Percentiles rank a stretch among this genome's conserved stretches.
phyloP scores from a whole-genome alignment of 2,329 filamentous ascomycete genomes.

The Alternaria gansuensis region DNA sequence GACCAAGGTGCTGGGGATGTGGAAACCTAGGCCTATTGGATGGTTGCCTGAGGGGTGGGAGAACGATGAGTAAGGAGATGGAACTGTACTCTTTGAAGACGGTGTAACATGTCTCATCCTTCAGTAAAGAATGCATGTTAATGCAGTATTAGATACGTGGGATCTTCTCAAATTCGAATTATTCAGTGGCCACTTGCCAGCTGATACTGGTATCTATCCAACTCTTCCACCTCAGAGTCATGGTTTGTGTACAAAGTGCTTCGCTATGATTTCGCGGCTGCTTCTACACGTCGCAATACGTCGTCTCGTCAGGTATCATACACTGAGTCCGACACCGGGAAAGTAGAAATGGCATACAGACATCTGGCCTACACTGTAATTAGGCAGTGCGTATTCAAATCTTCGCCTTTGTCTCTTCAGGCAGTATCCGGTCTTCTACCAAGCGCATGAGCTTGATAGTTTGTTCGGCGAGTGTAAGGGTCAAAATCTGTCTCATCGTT shows the following conservation, averaged over 20 bases:
- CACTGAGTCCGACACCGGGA: background rate
- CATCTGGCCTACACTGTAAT: background rate
- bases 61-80: constrained; percentile 31
- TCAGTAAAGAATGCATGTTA: too few species aligned
- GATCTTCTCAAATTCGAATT: background rate
- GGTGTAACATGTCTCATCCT: background rate
- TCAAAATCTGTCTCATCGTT: constrained; percentile 71
- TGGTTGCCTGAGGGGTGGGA: constrained; percentile 39
- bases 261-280: background rate
- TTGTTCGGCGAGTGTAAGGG: constrained; percentile 92
- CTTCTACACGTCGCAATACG: background rate
- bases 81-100: background rate
- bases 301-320: background rate
- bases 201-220: constrained; percentile 3
- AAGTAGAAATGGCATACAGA: background rate
- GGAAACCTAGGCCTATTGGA: constrained; percentile 47
- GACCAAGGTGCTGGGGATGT: constrained; percentile 44
- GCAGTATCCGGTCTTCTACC: constrained; percentile 71
- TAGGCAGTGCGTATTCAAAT: constrained; percentile 48
- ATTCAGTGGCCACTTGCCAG: background rate
- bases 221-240: background rate
- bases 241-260: background rate
- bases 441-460: constrained; percentile 91
- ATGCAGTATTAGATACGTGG: too few species aligned
- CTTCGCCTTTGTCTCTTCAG: constrained; percentile 58